These are phyloP conservation scores for Ganoderma sinense DNA, from an alignment of 1,284 basidiomycete species.

Conservation along the genomic window DNA sequence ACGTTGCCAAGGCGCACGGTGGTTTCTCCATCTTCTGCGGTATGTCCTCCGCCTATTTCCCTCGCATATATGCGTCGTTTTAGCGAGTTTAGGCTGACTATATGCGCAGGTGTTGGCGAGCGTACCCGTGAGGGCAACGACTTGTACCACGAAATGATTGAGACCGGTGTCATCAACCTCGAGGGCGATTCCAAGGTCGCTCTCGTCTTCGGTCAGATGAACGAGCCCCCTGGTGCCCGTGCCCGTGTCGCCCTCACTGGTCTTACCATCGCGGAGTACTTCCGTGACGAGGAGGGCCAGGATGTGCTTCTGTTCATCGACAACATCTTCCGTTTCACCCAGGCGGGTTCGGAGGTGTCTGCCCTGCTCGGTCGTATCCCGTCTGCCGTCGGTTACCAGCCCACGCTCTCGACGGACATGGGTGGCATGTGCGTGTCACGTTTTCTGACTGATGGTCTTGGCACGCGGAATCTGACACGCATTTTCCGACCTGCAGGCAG, in stretches of 20 bases:
- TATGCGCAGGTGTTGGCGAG: conserved; percentile 88
- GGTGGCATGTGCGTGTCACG: conserved; percentile 90
- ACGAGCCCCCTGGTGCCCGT: conserved; percentile 99
- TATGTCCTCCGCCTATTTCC: conserved; percentile 50
- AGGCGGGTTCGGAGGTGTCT: conserved; percentile 99
- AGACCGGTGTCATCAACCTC: conserved; percentile 99
- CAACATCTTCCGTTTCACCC: conserved; percentile 99
- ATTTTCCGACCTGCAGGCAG: conserved; percentile 62
- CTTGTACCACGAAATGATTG: conserved; percentile 99
- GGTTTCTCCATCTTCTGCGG: conserved; percentile 99
- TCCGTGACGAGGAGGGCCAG: conserved; percentile 99
- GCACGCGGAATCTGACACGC: conserved; percentile 5
- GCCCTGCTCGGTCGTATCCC: conserved; percentile 99
- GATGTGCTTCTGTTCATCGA: conserved; percentile 99
- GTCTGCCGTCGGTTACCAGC: conserved; percentile 99
- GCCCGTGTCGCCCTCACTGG: conserved; percentile 99
- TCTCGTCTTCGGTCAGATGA: conserved; percentile 99
- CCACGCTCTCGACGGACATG: conserved; percentile 99
- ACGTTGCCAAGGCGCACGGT: conserved; percentile 99
- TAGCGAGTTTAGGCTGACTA: background rate
- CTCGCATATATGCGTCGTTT: background rate
- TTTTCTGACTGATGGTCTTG: conserved; percentile 12
- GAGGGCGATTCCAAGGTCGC: conserved; percentile 99
- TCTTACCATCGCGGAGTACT: conserved; percentile 99
- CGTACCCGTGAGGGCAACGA: conserved; percentile 99